phyloP scores from a whole-genome alignment of 2,329 filamentous ascomycete species.

The Neofusicoccum cordaticola region DNA sequence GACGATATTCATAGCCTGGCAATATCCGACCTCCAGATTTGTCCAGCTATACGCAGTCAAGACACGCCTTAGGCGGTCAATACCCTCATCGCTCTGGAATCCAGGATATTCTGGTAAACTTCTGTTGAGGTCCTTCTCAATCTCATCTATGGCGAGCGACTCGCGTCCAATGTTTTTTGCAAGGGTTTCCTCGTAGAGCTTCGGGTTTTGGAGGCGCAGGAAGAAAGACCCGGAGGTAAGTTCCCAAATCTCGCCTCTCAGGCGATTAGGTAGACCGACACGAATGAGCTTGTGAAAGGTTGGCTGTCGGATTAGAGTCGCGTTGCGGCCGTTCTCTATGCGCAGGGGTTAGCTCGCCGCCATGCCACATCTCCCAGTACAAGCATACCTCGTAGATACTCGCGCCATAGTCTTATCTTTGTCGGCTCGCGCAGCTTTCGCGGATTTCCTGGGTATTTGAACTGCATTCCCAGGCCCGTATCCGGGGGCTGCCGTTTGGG shows the following conservation, averaged over 20 bases:
- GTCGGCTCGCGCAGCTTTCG: constrained; percentile 91
- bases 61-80: constrained; percentile 82
- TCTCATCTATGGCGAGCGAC: constrained; percentile 95
- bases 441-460: constrained; percentile 90
- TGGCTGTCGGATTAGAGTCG: constrained; percentile 87
- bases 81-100: constrained; percentile 94
- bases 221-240: constrained; percentile 88
- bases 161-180: constrained; percentile 79
- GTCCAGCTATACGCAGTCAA: constrained; percentile 98
- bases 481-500: constrained; percentile 65
- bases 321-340: constrained; percentile 85
- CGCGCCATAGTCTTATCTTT: constrained; percentile 96
- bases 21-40: constrained; percentile 93
- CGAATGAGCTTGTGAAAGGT: constrained; percentile 97
- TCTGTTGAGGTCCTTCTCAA: constrained; percentile 95
- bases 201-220: constrained; percentile 80
- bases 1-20: constrained; percentile 99
- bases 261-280: constrained; percentile 87
- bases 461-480: constrained; percentile 87
- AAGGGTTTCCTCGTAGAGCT: constrained; percentile 78
- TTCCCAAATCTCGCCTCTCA: constrained; percentile 95
- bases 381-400: constrained; percentile 70
- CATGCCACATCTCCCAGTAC: too few relatives aligned
- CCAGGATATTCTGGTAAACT: constrained; percentile 96
- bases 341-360: neutral